Conservation (phyloP, 805 yeast species). For the Saturnispora kantuleensis region DNA sequence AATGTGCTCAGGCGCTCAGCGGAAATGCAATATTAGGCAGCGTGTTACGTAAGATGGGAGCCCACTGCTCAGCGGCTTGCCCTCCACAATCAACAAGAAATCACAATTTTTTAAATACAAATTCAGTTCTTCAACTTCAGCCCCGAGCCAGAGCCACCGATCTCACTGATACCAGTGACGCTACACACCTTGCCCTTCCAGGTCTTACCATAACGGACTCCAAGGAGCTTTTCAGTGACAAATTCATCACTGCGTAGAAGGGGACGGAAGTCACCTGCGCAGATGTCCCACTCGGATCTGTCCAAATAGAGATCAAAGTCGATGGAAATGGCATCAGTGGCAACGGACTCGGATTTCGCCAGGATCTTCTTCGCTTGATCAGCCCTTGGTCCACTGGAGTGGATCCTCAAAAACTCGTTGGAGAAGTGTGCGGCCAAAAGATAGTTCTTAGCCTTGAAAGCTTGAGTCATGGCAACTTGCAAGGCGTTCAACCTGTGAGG, state of each 20-base stretch:
- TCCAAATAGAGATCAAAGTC: constrained; percentile 72
- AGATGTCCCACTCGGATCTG: constrained; percentile 73
- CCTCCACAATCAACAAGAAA: not conserved
- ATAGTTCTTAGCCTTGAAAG: constrained; percentile 80
- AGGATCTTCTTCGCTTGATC: constrained; percentile 83
- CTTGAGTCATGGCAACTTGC: constrained; percentile 91
- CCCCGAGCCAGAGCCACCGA: constrained; percentile 92
- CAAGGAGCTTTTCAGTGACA: constrained; percentile 75
- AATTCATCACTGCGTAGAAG: constrained; percentile 66
- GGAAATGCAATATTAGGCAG: too few species aligned
- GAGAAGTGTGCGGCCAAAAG: constrained; percentile 89
- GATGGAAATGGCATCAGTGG: constrained; percentile 79
- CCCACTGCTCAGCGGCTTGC: too few species aligned
- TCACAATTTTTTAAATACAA: not conserved
- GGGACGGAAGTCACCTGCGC: constrained; percentile 82
- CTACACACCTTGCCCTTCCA: constrained; percentile 73
- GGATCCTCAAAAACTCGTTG: constrained; percentile 61
- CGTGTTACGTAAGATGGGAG: too few species aligned
- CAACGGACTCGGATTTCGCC: constrained; percentile 65
- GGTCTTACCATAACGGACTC: constrained; percentile 71
- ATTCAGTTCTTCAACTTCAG: constrained; percentile 38
- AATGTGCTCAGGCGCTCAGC: not conserved
- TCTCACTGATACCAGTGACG: constrained; percentile 63
- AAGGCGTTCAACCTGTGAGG: constrained; percentile 81
- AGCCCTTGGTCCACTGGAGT: constrained; percentile 67